Evolutionary conservation across 2,329 filamentous ascomycete genomes (phyloP), one percentile per base, ranked within the genome.

Genomic region (Fusarium anguioides): DNA sequence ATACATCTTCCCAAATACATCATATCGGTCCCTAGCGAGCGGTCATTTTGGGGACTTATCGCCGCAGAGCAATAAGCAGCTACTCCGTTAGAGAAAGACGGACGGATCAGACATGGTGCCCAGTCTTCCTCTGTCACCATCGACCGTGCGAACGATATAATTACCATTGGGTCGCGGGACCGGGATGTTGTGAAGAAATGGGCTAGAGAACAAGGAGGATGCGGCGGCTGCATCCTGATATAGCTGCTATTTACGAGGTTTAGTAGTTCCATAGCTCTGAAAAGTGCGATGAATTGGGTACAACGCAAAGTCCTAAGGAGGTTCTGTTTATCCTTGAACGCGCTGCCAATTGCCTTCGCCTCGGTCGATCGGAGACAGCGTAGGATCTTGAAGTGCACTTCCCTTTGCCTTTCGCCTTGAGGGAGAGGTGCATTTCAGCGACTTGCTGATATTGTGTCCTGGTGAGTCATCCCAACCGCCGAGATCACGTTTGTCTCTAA

Each of bases 311-410:
- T 9, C 26, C 24, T 1, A 37, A 51, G 9, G 35, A 64, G 8
- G 40, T 39, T 14, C 24, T 64, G 14, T 63, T 46, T 8, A 18
- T 55, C 5, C 49, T 58, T 18, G 11, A 52, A 11, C 26, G 27
- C 7, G 48, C 41, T 1, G 26, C 26, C 4, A 36, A 58, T 21
- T 52, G 41, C 24, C 41, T 59, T 8, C 26, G 37, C 3, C 15
- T 42, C 27, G 39, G 42, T 5, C 44, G 40, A 17, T 53, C 42
- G 17, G 44, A 44, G 9, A 4, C 35, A 0, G 44, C 47, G 8
- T 67, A 48, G 52, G 54, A 60, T 14, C 44, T 31, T 3, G 33
- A 36, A 1, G 44, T 48, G 18, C 39, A 54, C 33, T 54, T 35
- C 4, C 47, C 31, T 10, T 14, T 50, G 11, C 40, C 59, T 1